Evolutionary conservation across 139 green algal species (phyloP).

Genomic region (Spirogloea muscicola): DNA sequence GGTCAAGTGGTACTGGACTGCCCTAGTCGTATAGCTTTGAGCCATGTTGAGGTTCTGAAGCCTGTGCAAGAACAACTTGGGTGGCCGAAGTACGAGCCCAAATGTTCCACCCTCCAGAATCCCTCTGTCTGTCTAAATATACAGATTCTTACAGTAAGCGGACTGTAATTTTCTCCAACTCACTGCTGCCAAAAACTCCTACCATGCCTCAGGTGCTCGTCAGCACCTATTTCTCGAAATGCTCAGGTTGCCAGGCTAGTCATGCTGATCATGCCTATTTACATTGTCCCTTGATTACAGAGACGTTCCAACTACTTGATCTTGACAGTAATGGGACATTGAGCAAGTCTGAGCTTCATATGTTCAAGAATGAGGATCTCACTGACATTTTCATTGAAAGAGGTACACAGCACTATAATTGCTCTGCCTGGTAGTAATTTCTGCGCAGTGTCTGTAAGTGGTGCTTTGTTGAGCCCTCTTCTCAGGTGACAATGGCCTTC

Average conservation of each 20-base stretch:
- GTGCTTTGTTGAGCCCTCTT: not conserved
- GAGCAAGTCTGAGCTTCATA: conserved; percentile 27
- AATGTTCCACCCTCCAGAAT: too few relatives aligned
- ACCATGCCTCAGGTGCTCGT: not conserved
- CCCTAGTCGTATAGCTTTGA: not conserved
- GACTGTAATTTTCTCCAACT: too few relatives aligned
- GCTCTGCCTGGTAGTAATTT: not conserved
- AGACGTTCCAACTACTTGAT: conserved; percentile 35
- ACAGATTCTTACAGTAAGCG: too few relatives aligned
- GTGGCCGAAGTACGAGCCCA: too few relatives aligned
- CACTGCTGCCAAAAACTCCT: not conserved
- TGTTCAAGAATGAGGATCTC: conserved; percentile 32
- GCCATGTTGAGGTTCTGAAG: too few relatives aligned
- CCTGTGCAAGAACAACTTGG: too few relatives aligned
- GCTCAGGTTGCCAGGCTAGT: not conserved
- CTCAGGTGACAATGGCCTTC: not conserved
- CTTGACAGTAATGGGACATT: conserved; percentile 25
- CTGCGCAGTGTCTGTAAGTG: not conserved
- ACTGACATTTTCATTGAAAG: conserved; percentile 48
- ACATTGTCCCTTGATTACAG: not conserved
- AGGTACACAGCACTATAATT: conserved; percentile 1
- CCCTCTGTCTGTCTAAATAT: too few relatives aligned
- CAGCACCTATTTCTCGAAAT: not conserved
- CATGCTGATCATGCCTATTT: not conserved
- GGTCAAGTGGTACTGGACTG: not conserved